phyloP scores from a whole-genome alignment of 2,329 filamentous ascomycete genomes.

The Chalaropsis ovoidea region DNA sequence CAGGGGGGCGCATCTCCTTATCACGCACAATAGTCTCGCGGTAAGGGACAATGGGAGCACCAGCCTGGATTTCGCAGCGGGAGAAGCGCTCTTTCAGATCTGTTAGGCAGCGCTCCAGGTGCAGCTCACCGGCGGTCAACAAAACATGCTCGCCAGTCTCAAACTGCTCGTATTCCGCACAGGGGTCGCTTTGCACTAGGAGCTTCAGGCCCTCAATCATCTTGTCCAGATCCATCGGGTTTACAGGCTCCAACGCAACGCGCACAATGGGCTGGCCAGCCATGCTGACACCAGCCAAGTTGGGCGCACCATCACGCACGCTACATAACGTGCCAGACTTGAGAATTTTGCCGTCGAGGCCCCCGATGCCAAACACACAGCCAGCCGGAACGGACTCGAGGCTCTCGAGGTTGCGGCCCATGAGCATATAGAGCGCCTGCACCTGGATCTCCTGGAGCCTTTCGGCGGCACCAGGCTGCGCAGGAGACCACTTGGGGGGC shows the following conservation, averaged over 20 bases:
- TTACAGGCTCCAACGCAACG: slow-evolving; percentile 86
- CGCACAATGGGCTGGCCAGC: slow-evolving; percentile 84
- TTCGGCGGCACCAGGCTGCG: slow-evolving; percentile 58
- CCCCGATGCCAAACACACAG: slow-evolving; percentile 89
- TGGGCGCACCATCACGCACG: slow-evolving; percentile 73
- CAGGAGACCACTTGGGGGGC: slow-evolving; percentile 84
- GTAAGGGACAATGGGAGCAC: slow-evolving; percentile 90
- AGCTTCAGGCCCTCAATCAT: slow-evolving; percentile 84
- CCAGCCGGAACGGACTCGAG: slow-evolving; percentile 80
- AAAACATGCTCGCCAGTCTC: slow-evolving; percentile 91
- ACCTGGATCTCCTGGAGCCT: slow-evolving; percentile 74
- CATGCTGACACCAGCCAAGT: slow-evolving; percentile 74
- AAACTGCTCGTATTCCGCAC: slow-evolving; percentile 89
- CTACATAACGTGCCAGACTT: slow-evolving; percentile 93
- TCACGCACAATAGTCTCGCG: slow-evolving; percentile 80
- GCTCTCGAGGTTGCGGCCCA: slow-evolving; percentile 80
- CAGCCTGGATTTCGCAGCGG: slow-evolving; percentile 85
- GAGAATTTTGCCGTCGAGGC: slow-evolving; percentile 83
- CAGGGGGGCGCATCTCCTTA: slow-evolving; percentile 84
- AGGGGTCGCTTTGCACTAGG: slow-evolving; percentile 89
- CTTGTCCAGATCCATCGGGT: slow-evolving; percentile 82
- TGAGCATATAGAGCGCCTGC: slow-evolving; percentile 83
- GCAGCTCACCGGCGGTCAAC: slow-evolving; percentile 83
- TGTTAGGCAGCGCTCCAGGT: slow-evolving; percentile 86
- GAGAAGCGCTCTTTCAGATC: slow-evolving; percentile 90